Evolutionary conservation across 169 alveolate genomes (phyloP).

Genomic region (Eimeria tenella): DNA sequence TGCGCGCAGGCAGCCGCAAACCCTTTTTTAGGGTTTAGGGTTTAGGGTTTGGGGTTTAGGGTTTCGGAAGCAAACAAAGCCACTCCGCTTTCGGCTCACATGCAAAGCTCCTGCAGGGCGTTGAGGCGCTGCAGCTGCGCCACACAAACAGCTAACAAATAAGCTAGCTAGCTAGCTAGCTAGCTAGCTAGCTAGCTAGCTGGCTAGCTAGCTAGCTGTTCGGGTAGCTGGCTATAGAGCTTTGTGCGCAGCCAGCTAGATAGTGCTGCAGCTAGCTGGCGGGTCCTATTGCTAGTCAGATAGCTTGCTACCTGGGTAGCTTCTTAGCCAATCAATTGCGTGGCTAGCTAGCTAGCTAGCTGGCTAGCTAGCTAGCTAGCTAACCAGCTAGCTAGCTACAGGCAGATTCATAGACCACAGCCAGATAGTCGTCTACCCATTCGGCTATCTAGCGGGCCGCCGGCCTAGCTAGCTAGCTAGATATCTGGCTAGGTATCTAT

Average conservation of each 20-base stretch:
- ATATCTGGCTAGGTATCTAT: background rate
- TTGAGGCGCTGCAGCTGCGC: conserved; percentile 66
- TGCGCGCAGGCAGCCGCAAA: background rate
- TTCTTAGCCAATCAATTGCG: background rate
- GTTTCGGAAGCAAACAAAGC: background rate
- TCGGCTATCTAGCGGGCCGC: background rate
- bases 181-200: background rate
- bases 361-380: background rate
- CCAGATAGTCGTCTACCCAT: background rate
- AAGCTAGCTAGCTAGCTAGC: background rate
- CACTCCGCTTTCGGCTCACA: background rate
- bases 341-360: background rate
- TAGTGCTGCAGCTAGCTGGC: background rate
- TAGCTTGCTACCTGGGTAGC: background rate
- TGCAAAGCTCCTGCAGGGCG: conserved; percentile 37
- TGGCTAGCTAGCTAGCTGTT: background rate
- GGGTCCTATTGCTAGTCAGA: background rate
- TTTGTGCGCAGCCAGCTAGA: background rate
- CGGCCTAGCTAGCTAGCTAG: background rate
- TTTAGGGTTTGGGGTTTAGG: too few species aligned
- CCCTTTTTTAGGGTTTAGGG: background rate
- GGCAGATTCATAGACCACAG: too few species aligned
- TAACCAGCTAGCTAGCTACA: background rate
- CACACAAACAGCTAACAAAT: background rate
- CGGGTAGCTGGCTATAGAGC: background rate